Evolutionary conservation across 257 asterid genomes (phyloP).

Genomic region (Capsicum baccatum): DNA sequence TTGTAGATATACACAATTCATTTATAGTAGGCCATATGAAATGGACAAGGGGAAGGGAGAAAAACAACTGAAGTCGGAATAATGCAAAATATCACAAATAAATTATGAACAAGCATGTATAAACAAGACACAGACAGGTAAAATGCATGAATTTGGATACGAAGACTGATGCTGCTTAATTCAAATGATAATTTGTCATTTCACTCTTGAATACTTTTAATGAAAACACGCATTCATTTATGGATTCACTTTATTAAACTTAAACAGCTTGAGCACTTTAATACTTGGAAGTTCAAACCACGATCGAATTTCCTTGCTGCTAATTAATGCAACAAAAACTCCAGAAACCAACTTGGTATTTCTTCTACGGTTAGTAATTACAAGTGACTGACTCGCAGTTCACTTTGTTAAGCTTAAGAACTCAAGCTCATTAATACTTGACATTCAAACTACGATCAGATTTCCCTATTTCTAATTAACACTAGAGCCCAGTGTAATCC

Average conservation of each 20-base stretch:
- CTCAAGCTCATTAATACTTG: slow-evolving; percentile 8
- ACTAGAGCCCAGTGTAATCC: too few relatives aligned
- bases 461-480: slow-evolving; percentile 4
- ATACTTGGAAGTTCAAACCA: background rate
- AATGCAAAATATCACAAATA: slow-evolving; percentile 14
- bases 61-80: background rate
- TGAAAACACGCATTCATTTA: background rate
- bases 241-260: background rate
- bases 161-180: background rate
- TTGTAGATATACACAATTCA: slow-evolving; percentile 18
- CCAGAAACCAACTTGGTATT: background rate
- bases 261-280: background rate
- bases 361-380: background rate
- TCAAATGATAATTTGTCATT: slow-evolving; percentile 20
- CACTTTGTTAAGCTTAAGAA: background rate
- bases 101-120: background rate
- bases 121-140: background rate
- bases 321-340: background rate
- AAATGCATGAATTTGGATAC: slow-evolving; percentile 7
- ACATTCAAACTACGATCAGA: background rate
- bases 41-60: background rate
- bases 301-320: slow-evolving; percentile 1
- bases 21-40: slow-evolving; percentile 10
- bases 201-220: background rate
- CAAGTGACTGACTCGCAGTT: background rate